Percentiles rank a stretch among this genome's conserved stretches.
Evolutionary conservation across 2,329 filamentous ascomycete genomes (phyloP).

Genomic region (Colletotrichum sp.): DNA sequence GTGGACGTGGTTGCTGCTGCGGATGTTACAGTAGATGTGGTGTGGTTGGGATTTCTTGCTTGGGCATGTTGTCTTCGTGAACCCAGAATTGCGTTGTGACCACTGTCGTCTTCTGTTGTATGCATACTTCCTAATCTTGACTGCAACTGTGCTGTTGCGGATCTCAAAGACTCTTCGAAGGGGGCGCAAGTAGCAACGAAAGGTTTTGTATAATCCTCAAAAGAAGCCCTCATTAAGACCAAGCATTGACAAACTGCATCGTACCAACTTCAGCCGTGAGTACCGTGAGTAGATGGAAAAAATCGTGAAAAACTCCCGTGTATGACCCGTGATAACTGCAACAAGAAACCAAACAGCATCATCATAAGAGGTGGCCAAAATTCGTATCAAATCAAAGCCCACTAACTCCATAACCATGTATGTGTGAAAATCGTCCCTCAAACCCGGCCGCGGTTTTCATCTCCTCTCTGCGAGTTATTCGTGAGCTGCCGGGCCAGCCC

Average conservation of each 20-base stretch:
- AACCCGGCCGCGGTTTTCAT: conserved; percentile 1
- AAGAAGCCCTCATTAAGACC: not conserved
- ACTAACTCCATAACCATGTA: not conserved
- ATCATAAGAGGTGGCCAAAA: not conserved
- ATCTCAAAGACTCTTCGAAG: not conserved
- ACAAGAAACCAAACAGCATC: not conserved
- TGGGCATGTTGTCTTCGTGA: not conserved
- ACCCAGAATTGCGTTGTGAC: not conserved
- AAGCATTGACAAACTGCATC: not conserved
- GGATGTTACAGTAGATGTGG: not conserved
- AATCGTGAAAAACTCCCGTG: not conserved
- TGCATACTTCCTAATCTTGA: fast-evolving
- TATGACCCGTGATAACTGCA: not conserved
- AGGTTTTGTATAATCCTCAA: not conserved
- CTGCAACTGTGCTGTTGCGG: not conserved
- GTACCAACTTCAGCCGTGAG: not conserved
- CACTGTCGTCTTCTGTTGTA: not conserved
- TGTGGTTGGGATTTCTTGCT: not conserved
- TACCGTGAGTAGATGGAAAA: not conserved
- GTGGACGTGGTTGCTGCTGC: not conserved
- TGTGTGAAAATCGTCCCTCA: not conserved
- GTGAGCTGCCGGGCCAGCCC: conserved; percentile 3
- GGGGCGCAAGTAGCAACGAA: not conserved
- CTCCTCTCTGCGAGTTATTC: conserved; percentile 3
- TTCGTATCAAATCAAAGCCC: not conserved